A percentile compares a stretch with the other conserved stretches of the same genome.
These are phyloP conservation scores for Candida odintsovae DNA, from an alignment of 805 yeast species.

Conservation along the genomic window DNA sequence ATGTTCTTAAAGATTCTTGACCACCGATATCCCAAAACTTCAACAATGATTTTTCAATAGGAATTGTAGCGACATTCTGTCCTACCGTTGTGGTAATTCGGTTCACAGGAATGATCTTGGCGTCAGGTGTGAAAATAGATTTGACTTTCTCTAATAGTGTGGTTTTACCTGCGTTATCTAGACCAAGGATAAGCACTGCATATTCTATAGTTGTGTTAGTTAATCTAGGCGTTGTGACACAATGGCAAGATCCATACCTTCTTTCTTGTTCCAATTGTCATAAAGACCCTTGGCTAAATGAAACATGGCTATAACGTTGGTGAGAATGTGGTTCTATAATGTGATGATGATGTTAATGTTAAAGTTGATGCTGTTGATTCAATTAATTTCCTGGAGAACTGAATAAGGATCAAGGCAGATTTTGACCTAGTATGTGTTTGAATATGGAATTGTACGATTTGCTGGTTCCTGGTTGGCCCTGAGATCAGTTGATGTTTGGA, in stretches of 20 bases:
- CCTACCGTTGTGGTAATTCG: slow-evolving; percentile 91
- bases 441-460: too few relatives aligned
- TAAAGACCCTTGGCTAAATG: slow-evolving; percentile 62
- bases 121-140: slow-evolving; percentile 40
- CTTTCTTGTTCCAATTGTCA: slow-evolving; percentile 49
- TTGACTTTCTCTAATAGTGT: slow-evolving; percentile 67
- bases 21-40: slow-evolving; percentile 98
- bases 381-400: too few relatives aligned
- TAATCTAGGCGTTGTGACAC: background rate
- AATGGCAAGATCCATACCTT: slow-evolving; percentile 30
- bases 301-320: slow-evolving; percentile 40
- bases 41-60: slow-evolving; percentile 35
- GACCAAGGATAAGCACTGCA: slow-evolving; percentile 75
- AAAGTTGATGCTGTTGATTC: too few relatives aligned
- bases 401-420: too few relatives aligned
- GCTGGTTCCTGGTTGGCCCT: too few relatives aligned
- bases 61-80: slow-evolving; percentile 59
- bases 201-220: slow-evolving; percentile 39
- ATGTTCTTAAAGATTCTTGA: slow-evolving; percentile 71
- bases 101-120: slow-evolving; percentile 43
- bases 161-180: slow-evolving; percentile 96
- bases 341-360: background rate
- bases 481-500: too few relatives aligned
- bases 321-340: background rate
- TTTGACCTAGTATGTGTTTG: too few relatives aligned